Conservation (phyloP, 2,329 filamentous ascomycete species). For the Pestalotiopsis sp. region DNA sequence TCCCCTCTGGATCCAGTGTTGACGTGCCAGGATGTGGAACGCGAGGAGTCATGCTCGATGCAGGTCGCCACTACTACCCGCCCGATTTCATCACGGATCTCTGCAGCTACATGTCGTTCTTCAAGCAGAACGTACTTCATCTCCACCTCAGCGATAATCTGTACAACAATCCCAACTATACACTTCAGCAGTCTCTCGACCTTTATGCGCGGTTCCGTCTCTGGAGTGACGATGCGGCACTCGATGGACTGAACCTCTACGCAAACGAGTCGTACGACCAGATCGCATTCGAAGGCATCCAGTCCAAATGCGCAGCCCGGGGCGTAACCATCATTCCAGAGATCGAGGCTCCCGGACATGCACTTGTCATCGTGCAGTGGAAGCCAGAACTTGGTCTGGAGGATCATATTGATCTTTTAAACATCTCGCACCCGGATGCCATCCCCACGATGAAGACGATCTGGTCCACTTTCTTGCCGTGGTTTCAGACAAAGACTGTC, state of each 20-base stretch:
- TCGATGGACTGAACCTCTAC: slow-evolving; percentile 50
- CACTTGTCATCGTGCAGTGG: slow-evolving; percentile 58
- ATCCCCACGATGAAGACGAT: slow-evolving; percentile 53
- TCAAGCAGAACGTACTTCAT: slow-evolving; percentile 61
- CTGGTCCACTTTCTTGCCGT: slow-evolving; percentile 53
- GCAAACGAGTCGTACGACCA: slow-evolving; percentile 56
- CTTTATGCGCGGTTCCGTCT: slow-evolving; percentile 58
- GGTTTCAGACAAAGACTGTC: slow-evolving; percentile 56
- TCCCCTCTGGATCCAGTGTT: slow-evolving; percentile 41
- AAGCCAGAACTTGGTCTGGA: slow-evolving; percentile 53
- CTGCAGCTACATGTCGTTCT: slow-evolving; percentile 60
- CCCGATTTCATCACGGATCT: slow-evolving; percentile 54
- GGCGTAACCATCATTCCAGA: slow-evolving; percentile 61
- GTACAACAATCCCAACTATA: slow-evolving; percentile 49
- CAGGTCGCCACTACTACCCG: slow-evolving; percentile 57
- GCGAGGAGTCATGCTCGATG: slow-evolving; percentile 51
- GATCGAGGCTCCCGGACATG: slow-evolving; percentile 60
- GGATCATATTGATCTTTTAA: slow-evolving; percentile 49
- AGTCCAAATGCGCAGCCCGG: slow-evolving; percentile 49
- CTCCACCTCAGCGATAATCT: slow-evolving; percentile 59
- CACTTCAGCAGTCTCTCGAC: slow-evolving; percentile 43
- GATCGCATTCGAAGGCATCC: slow-evolving; percentile 51
- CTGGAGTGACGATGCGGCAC: slow-evolving; percentile 45
- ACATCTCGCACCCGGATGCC: slow-evolving; percentile 54
- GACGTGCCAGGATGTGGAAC: slow-evolving; percentile 53